Evolutionary conservation across 192 early-diverging fungal species (phyloP).

Genomic region (Spizellomyces punctatus): DNA sequence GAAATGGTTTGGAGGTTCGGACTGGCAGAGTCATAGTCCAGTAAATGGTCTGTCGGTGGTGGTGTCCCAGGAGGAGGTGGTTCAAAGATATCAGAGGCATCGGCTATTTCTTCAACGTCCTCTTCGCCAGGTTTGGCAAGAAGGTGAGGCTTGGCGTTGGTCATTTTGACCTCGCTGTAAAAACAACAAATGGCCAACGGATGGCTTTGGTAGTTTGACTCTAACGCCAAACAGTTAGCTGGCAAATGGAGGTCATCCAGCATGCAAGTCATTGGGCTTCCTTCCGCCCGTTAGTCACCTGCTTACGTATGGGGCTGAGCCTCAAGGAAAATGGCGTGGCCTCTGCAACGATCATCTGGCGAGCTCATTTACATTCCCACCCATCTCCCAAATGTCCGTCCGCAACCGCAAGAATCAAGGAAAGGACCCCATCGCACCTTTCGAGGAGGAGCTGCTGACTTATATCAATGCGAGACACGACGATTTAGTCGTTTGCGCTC

Average conservation of each 20-base stretch:
- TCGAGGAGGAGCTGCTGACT: conserved; percentile 11
- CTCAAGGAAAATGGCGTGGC: too few species aligned
- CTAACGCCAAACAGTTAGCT: too few species aligned
- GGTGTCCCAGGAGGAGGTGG: conserved; percentile 10
- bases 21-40: not conserved
- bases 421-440: conserved; percentile 17
- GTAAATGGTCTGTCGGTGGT: not conserved
- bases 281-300: too few species aligned
- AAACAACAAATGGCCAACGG: not conserved
- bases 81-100: conserved; percentile 11
- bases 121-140: not conserved
- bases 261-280: too few species aligned
- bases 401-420: conserved; percentile 11
- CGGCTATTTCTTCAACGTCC: not conserved
- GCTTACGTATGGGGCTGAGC: too few species aligned
- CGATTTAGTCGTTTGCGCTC: conserved; percentile 2
- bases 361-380: not conserved
- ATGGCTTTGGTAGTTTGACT: not conserved
- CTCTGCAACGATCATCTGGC: not conserved
- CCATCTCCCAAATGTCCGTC: conserved; percentile 16
- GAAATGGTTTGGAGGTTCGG: too few species aligned
- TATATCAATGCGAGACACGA: conserved; percentile 14
- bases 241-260: too few species aligned
- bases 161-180: not conserved
- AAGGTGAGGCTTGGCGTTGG: not conserved